Base-by-base conservation (phyloP, 805 yeast species). In the Candida qinlingensis region DNA sequence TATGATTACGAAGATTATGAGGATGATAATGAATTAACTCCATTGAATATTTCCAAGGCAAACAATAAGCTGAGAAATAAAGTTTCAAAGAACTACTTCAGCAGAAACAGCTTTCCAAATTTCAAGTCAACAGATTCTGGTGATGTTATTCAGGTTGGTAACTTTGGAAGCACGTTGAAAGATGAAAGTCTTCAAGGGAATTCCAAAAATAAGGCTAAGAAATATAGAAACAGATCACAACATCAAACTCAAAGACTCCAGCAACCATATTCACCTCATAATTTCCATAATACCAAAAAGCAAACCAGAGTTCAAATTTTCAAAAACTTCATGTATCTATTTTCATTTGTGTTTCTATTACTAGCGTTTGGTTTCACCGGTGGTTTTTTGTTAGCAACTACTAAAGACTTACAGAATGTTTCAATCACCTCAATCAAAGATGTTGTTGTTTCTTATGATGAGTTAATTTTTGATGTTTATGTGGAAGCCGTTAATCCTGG, bases 401-500 rank as follows among this genome's bases (percentile, higher is more conserved):
- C 89, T 19, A 89, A 88, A 56, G 97, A 92, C 49, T 69, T 92
- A 47, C 81, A 84, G 45, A 76, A 78, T 51, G 83, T 89, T 19
- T 68, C 76, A 25, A 77, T 91, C 8, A 63, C 71, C 3, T 69
- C 79, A n/a, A 72, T 91, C 38, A 78, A 77, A 44, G 87, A 87
- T 58, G 76, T 91, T 1, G 70, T 91, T 10, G 86, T 88, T 3
- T 83, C 94, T 45, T 83, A 83, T 54, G 96, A 90, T 59, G 97
- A 89, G 61, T 69, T 92, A 42, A 77, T 90, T 1, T 89, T 92
- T 68, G 87, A 85, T 61, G 69, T 92, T 57, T 77, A 79, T 3
- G 79, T 89, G 26, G 85, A 81, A 50, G 96, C 95, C 0, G 79
- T 83, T 57, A 92, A 92, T 63, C 97, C 97, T 0, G 96, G 97